These are phyloP conservation scores for Cladorrhinum sp. DNA, from an alignment of 2,329 filamentous ascomycete genomes.

Conservation along the genomic window DNA sequence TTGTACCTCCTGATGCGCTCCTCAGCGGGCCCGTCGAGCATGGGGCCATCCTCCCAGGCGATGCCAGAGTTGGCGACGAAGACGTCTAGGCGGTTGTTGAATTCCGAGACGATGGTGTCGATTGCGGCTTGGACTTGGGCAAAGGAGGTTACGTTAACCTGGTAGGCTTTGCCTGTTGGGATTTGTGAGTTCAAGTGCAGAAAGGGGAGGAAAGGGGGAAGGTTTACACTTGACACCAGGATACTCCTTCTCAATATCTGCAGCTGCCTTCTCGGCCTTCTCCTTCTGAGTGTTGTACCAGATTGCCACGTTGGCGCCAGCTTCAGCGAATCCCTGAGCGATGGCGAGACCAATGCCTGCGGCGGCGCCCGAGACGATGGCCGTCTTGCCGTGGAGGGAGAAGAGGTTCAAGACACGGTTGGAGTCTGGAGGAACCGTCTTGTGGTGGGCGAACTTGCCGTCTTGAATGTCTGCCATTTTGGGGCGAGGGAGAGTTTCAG, in stretches of 20 bases:
- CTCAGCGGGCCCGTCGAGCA: slow-evolving; percentile 56
- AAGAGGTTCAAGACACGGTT: slow-evolving; percentile 62
- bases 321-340: slow-evolving; percentile 63
- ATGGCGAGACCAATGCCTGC: slow-evolving; percentile 65
- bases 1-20: slow-evolving; percentile 55
- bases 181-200: background rate
- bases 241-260: slow-evolving; percentile 61
- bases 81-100: slow-evolving; percentile 71
- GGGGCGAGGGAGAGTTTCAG: background rate
- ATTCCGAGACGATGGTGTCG: slow-evolving; percentile 56
- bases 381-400: slow-evolving; percentile 66
- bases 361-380: slow-evolving; percentile 65
- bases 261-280: slow-evolving; percentile 58
- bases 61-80: slow-evolving; percentile 79
- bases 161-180: slow-evolving; percentile 54
- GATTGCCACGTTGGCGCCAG: slow-evolving; percentile 68
- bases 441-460: slow-evolving; percentile 56
- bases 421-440: slow-evolving; percentile 45
- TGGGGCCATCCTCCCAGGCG: slow-evolving; percentile 66
- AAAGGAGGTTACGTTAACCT: slow-evolving; percentile 57
- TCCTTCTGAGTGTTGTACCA: slow-evolving; percentile 71
- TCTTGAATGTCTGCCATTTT: slow-evolving; percentile 41
- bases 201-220: slow-evolving; percentile 12
- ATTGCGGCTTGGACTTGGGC: slow-evolving; percentile 51
- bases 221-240: slow-evolving; percentile 60